Conservation (phyloP, 1,139 yeast genomes). For the Nematodospora anomalae region DNA sequence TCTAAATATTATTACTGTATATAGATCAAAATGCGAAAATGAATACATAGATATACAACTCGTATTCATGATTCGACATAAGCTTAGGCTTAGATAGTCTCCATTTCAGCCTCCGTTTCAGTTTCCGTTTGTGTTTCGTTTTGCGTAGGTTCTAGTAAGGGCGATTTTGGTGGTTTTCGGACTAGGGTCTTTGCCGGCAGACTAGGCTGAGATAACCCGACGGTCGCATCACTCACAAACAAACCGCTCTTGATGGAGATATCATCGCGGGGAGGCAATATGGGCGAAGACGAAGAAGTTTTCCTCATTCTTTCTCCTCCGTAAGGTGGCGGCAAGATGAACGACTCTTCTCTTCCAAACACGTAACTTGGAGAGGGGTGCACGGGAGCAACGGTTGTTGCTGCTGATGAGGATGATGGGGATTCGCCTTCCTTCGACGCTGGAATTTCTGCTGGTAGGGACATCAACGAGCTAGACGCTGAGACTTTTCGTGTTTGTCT, state of each 20-base stretch:
- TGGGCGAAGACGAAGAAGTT: slow-evolving; percentile 2
- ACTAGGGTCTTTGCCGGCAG: slow-evolving; percentile 9
- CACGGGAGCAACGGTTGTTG: no score
- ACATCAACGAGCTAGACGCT: no score
- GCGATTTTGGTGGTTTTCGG: slow-evolving; percentile 13
- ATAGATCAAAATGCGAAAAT: no score
- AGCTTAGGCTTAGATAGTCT: no score
- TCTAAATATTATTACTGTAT: no score
- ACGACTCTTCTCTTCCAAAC: not conserved
- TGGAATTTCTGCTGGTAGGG: no score
- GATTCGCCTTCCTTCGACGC: no score
- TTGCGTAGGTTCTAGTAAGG: slow-evolving; percentile 5
- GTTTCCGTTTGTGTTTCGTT: no score
- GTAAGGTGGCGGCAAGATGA: not conserved
- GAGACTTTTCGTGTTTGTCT: slow-evolving; percentile 36
- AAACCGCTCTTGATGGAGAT: slow-evolving; percentile 11
- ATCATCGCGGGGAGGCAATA: slow-evolving; percentile 5
- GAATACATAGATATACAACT: no score
- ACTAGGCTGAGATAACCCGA: slow-evolving; percentile 14
- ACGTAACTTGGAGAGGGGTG: not conserved
- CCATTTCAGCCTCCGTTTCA: no score
- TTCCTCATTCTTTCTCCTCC: not conserved
- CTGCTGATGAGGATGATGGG: no score
- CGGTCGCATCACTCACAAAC: slow-evolving; percentile 15
- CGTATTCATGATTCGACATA: no score